Evolutionary conservation across 2,329 filamentous ascomycete genomes (phyloP), one percentile per base, ranked within the genome.

Genomic region (Aspergillus fructus): DNA sequence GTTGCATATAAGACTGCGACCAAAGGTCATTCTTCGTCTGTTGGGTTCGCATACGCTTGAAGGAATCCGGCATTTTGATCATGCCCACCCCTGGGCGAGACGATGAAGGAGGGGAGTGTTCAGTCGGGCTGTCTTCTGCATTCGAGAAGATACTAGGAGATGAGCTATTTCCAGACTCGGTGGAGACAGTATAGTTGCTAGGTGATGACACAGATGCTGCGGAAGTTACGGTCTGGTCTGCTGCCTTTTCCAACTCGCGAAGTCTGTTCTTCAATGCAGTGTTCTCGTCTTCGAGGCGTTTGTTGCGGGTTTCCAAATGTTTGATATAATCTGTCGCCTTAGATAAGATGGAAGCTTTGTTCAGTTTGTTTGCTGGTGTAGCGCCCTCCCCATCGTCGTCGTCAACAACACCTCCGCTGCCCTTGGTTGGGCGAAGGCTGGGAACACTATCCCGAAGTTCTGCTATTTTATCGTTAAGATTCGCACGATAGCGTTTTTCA

Each of bases 301-400:
- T 89, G 67, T 96, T 96, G 12, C 92, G 87, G 77, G 96, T 96
- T 74, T 97, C 93, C 2, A 97, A 79, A 75, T 97, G 93, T 39
- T 88, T 85, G 64, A 97, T 97, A 66, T 97, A 97, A 72, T 97
- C 93, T 5, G 93, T 97, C 2, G 93, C 93, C 74, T 97, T 97
- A 63, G 91, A 93, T 43, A 97, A 78, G 50, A 97, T 91, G 2
- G 93, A 97, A n/a, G 93, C 93, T 75, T 97, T 97, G 79, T 97
- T 97, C 27, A 97, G 80, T 74, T 97, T 97, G 77, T 96, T 93
- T 5, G 92, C 91, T 1, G 92, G 90, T 2, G 91, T 89, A 51
- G 94, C 79, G 51, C 91, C 91, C 66, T 96, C 88, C 15, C 89
- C 81, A 57, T 94, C 90, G 63, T 96, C 90, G 37, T 89, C 85